A percentile compares a stretch with the other conserved stretches of the same genome.
Evolutionary conservation across 2,329 filamentous ascomycete species (phyloP).

Genomic region (Alternaria brassicae): DNA sequence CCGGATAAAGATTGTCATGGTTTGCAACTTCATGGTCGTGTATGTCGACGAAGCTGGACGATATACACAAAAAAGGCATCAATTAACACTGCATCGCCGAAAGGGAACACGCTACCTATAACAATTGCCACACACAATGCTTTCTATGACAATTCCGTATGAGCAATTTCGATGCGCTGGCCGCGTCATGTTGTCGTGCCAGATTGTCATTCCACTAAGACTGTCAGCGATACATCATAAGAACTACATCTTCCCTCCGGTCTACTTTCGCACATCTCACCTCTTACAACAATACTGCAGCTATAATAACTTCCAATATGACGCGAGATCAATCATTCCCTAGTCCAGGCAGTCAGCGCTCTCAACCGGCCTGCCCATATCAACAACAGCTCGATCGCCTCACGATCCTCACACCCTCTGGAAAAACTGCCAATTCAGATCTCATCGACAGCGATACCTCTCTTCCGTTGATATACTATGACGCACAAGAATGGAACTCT

Average conservation of each 20-base stretch:
- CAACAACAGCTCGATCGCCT: not conserved
- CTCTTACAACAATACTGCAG: not conserved
- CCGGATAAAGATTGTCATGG: too few relatives aligned
- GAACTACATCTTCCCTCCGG: not conserved
- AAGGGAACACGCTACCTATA: not conserved
- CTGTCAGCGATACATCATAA: not conserved
- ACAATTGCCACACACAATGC: not conserved
- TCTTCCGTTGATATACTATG: not conserved
- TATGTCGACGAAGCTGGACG: not conserved
- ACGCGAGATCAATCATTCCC: not conserved
- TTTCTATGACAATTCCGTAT: too few relatives aligned
- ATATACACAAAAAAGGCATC: too few relatives aligned
- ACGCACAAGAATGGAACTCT: not conserved
- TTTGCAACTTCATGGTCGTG: not conserved
- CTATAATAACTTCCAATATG: not conserved
- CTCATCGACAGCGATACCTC: not conserved
- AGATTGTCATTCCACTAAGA: not conserved
- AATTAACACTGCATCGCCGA: not conserved
- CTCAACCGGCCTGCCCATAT: not conserved
- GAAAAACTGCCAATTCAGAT: not conserved
- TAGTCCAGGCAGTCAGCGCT: not conserved
- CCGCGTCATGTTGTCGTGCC: not conserved
- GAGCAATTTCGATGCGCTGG: not conserved
- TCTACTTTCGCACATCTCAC: not conserved
- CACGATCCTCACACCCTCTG: not conserved